phyloP scores from a whole-genome alignment of 1,139 yeast genomes.

The Candida glucosophila region DNA sequence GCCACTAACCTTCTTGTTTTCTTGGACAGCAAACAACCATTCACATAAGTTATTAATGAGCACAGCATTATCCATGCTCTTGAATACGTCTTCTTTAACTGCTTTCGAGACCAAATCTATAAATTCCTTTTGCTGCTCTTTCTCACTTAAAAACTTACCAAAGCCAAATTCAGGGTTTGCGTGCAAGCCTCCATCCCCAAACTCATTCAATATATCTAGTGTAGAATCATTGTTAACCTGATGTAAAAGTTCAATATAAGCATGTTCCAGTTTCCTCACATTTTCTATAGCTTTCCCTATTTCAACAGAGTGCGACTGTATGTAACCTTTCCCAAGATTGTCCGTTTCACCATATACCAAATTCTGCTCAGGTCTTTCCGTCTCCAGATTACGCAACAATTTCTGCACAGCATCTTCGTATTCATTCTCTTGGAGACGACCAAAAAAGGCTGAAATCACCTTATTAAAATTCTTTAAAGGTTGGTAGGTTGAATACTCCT shows the following conservation, averaged over 20 bases:
- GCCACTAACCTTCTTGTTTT: slow-evolving; percentile 16
- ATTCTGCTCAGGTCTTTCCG: slow-evolving; percentile 53
- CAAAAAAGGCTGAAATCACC: slow-evolving; percentile 53
- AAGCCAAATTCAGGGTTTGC: slow-evolving; percentile 79
- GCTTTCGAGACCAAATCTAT: slow-evolving; percentile 40
- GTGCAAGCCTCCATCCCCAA: slow-evolving; percentile 32
- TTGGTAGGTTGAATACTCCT: slow-evolving; percentile 43
- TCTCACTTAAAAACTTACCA: slow-evolving; percentile 60
- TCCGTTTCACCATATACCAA: slow-evolving; percentile 47
- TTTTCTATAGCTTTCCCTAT: slow-evolving; percentile 29
- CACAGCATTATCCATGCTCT: slow-evolving; percentile 34
- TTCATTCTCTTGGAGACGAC: slow-evolving; percentile 36
- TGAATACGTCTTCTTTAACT: slow-evolving; percentile 41
- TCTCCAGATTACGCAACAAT: slow-evolving; percentile 43
- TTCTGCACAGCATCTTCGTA: slow-evolving; percentile 38
- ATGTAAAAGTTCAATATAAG: slow-evolving; percentile 65
- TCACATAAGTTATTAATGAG: slow-evolving; percentile 54
- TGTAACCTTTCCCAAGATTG: slow-evolving; percentile 22
- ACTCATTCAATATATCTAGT: slow-evolving; percentile 53
- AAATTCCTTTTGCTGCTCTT: slow-evolving; percentile 43
- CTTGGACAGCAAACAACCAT: slow-evolving; percentile 50
- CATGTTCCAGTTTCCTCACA: slow-evolving; percentile 56
- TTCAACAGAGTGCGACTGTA: slow-evolving; percentile 17
- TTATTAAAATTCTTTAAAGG: slow-evolving; percentile 39
- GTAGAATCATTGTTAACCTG: slow-evolving; percentile 50